A percentile compares a stretch with the other conserved stretches of the same genome.
These are phyloP conservation scores for Penicillium aurantiogriseum DNA, from an alignment of 2,329 filamentous ascomycete genomes.

Conservation along the genomic window DNA sequence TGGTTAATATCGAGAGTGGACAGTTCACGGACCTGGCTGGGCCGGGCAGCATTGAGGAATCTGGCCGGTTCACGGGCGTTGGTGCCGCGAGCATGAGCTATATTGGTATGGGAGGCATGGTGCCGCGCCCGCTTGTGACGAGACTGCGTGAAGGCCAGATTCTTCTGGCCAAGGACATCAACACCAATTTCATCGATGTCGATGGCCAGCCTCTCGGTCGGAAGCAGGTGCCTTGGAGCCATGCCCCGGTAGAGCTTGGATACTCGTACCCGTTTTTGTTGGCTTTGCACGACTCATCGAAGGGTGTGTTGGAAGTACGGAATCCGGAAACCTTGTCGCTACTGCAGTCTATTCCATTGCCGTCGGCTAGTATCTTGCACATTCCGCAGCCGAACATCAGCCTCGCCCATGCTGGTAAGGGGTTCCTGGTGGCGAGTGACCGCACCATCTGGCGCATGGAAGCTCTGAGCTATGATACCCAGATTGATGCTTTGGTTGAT, in stretches of 20 bases:
- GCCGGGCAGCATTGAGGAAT: slow-evolving; percentile 68
- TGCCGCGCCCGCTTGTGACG: slow-evolving; percentile 84
- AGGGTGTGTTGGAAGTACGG: slow-evolving; percentile 82
- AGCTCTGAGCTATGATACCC: slow-evolving; percentile 83
- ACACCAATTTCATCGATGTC: slow-evolving; percentile 85
- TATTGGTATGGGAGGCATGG: slow-evolving; percentile 88
- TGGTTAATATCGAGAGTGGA: slow-evolving; percentile 78
- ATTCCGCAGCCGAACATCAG: slow-evolving; percentile 91
- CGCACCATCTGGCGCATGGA: slow-evolving; percentile 95
- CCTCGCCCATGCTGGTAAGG: slow-evolving; percentile 92
- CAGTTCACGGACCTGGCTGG: slow-evolving; percentile 76
- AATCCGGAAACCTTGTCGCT: slow-evolving; percentile 91
- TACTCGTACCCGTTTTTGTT: slow-evolving; percentile 97
- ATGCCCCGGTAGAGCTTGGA: slow-evolving; percentile 83
- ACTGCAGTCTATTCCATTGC: slow-evolving; percentile 78
- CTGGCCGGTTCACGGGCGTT: slow-evolving; percentile 76
- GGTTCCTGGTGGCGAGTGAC: slow-evolving; percentile 90
- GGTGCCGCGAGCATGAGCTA: slow-evolving; percentile 90
- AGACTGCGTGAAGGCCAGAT: slow-evolving; percentile 80
- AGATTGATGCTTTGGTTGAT: slow-evolving; percentile 77
- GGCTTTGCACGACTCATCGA: slow-evolving; percentile 76
- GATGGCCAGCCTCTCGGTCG: slow-evolving; percentile 79
- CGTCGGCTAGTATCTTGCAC: slow-evolving; percentile 79
- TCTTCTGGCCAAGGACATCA: slow-evolving; percentile 94
- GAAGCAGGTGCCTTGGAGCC: slow-evolving; percentile 86